Evolutionary conservation across 495 filamentous ascomycete genomes (phyloP).

Genomic region (Penicillium fimorum): DNA sequence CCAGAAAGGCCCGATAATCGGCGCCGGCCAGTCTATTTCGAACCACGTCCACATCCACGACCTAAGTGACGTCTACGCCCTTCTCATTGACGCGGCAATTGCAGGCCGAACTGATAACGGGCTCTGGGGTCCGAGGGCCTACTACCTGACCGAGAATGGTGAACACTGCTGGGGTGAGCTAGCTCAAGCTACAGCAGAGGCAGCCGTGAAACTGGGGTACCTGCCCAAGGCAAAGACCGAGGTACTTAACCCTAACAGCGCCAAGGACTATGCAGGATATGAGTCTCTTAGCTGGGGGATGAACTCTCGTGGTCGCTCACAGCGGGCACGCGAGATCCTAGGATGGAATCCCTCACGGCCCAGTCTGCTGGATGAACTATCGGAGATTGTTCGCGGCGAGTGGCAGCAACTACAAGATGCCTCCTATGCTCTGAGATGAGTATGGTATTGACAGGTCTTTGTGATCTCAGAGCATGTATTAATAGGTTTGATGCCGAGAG

Average conservation of each 20-base stretch:
- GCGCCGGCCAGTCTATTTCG: conserved; percentile 60
- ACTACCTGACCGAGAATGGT: conserved; percentile 71
- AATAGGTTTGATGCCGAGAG: neutral
- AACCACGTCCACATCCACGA: conserved; percentile 69
- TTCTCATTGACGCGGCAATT: conserved; percentile 62
- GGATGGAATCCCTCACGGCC: conserved; percentile 56
- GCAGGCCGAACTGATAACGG: conserved; percentile 48
- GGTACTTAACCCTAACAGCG: conserved; percentile 26
- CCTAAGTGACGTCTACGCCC: conserved; percentile 58
- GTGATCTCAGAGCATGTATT: neutral
- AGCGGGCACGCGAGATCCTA: conserved; percentile 57
- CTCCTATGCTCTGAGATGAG: neutral
- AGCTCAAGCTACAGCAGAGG: conserved; percentile 52
- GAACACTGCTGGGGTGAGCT: conserved; percentile 67
- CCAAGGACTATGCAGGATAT: conserved; percentile 34
- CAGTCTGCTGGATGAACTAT: conserved; percentile 51
- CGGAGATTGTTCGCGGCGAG: conserved; percentile 40
- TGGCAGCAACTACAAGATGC: conserved; percentile 16
- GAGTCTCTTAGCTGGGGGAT: conserved; percentile 48
- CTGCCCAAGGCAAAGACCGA: conserved; percentile 52
- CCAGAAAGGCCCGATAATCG: conserved; percentile 59
- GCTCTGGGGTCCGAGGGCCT: conserved; percentile 66
- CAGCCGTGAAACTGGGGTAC: conserved; percentile 58
- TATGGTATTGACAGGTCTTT: neutral
- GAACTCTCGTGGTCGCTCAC: conserved; percentile 58